These are phyloP conservation scores for Fusarium falciforme DNA, from an alignment of 2,329 filamentous ascomycete genomes.

Conservation along the genomic window DNA sequence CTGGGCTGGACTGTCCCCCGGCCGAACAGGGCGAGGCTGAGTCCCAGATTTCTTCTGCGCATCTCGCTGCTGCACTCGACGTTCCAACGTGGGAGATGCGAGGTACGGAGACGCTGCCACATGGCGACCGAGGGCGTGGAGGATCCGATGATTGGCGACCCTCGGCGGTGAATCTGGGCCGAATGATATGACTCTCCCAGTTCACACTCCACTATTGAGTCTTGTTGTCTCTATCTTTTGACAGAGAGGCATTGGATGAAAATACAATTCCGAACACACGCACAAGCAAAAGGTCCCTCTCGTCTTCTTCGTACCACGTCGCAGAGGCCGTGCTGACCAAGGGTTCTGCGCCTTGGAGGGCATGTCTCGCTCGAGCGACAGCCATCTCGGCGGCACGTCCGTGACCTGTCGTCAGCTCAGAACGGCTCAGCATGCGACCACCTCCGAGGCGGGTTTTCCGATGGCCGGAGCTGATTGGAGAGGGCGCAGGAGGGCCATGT, in stretches of 20 bases:
- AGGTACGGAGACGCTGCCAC: slow-evolving; percentile 38
- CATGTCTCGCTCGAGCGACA: slow-evolving; percentile 22
- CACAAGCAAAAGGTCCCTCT: slow-evolving; percentile 12
- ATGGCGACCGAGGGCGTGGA: slow-evolving; percentile 35
- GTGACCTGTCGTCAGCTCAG: slow-evolving; percentile 42
- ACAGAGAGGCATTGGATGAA: slow-evolving; percentile 9
- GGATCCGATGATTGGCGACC: slow-evolving; percentile 27
- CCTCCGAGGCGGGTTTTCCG: slow-evolving; percentile 20
- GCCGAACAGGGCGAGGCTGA: slow-evolving; percentile 31
- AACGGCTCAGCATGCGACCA: slow-evolving; percentile 41
- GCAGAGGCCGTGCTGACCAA: slow-evolving; percentile 28
- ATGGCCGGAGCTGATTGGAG: slow-evolving; percentile 32
- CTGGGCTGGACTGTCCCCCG: slow-evolving; percentile 1
- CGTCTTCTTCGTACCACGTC: slow-evolving; percentile 26
- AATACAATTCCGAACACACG: slow-evolving; percentile 7
- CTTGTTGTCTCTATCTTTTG: not conserved
- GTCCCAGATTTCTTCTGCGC: slow-evolving; percentile 17
- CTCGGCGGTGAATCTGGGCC: slow-evolving; percentile 2
- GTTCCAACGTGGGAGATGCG: slow-evolving; percentile 14
- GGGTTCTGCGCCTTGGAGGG: slow-evolving; percentile 31
- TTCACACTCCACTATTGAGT: not conserved
- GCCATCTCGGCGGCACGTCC: slow-evolving; percentile 34
- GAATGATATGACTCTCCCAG: slow-evolving; percentile 11
- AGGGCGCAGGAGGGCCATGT: slow-evolving; percentile 16
- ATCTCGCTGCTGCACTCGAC: slow-evolving; percentile 5